phyloP scores from a whole-genome alignment of 2,329 filamentous ascomycete species.

The Talaromyces sp. region DNA sequence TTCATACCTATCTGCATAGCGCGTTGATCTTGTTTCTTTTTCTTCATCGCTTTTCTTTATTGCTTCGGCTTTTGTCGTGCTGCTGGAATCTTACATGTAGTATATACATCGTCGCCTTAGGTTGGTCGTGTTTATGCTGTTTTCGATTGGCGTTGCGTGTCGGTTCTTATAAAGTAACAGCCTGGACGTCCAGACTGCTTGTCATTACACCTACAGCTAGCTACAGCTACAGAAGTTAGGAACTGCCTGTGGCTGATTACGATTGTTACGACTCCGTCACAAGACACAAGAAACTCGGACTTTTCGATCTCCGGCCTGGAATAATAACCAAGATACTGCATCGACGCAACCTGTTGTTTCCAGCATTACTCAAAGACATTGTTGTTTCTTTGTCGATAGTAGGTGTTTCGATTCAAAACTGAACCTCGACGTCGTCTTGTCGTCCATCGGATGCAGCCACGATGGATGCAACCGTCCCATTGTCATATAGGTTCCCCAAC shows the following conservation, averaged over 20 bases:
- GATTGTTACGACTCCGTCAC: background rate
- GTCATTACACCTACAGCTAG: background rate
- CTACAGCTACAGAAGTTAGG: background rate
- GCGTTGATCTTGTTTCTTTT: conserved; percentile 1
- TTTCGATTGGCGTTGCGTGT: conserved; percentile 9
- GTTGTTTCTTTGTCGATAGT: background rate
- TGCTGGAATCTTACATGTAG: background rate
- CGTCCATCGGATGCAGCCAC: conserved; percentile 5
- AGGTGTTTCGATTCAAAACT: background rate
- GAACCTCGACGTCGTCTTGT: background rate
- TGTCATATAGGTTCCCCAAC: conserved; percentile 36
- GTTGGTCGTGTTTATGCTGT: conserved; percentile 4
- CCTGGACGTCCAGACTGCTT: background rate
- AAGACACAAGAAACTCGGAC: conserved; percentile 3
- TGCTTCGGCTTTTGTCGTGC: background rate
- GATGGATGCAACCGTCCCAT: conserved; percentile 40
- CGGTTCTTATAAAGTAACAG: background rate
- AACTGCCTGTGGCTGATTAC: background rate
- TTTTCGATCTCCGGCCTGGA: conserved; percentile 2
- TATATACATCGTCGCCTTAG: background rate
- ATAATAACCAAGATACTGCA: background rate
- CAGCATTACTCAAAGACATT: background rate
- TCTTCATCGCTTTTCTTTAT: background rate
- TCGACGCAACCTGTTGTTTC: background rate
- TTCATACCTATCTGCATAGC: background rate